These are phyloP conservation scores for Neofusicoccum umdonicola DNA, from an alignment of 2,329 filamentous ascomycete species.

Conservation along the genomic window DNA sequence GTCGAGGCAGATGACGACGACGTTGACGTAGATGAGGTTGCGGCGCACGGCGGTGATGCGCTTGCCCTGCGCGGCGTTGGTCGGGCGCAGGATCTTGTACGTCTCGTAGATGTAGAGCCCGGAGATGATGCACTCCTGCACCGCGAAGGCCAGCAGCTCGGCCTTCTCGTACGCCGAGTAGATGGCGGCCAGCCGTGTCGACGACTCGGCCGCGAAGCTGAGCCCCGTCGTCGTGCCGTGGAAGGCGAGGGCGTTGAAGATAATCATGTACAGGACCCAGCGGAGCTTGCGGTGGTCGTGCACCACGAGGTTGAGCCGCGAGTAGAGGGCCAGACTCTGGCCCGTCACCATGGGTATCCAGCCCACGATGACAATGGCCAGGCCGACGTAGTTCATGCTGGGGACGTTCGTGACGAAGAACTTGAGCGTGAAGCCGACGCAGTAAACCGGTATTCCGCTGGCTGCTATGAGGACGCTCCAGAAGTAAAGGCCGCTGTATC, in stretches of 20 bases:
- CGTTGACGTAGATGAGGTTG: slow-evolving; percentile 38
- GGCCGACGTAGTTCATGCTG: slow-evolving; percentile 20
- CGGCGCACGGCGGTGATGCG: slow-evolving; percentile 27
- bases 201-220: slow-evolving; percentile 51
- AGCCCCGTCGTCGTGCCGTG: slow-evolving; percentile 56
- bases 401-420: slow-evolving; percentile 40
- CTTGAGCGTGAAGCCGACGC: slow-evolving; percentile 47
- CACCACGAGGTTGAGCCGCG: slow-evolving; percentile 59
- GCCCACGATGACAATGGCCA: slow-evolving; percentile 49
- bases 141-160: slow-evolving; percentile 45
- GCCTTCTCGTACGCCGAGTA: slow-evolving; percentile 46
- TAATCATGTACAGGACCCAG: slow-evolving; percentile 57
- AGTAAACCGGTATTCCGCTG: slow-evolving; percentile 47
- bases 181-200: slow-evolving; percentile 31
- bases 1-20: slow-evolving; percentile 38
- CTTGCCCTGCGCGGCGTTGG: slow-evolving; percentile 8
- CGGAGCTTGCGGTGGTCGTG: slow-evolving; percentile 51
- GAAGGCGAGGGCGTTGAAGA: slow-evolving; percentile 53
- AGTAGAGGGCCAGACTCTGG: slow-evolving; percentile 62
- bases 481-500: slow-evolving; percentile 49
- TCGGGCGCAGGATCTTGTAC: not conserved
- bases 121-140: slow-evolving; percentile 37
- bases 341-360: slow-evolving; percentile 63
- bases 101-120: slow-evolving; percentile 5
- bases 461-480: slow-evolving; percentile 48